Evolutionary conservation across 306 rosid species (phyloP).

Genomic region (Vigna radiata): DNA sequence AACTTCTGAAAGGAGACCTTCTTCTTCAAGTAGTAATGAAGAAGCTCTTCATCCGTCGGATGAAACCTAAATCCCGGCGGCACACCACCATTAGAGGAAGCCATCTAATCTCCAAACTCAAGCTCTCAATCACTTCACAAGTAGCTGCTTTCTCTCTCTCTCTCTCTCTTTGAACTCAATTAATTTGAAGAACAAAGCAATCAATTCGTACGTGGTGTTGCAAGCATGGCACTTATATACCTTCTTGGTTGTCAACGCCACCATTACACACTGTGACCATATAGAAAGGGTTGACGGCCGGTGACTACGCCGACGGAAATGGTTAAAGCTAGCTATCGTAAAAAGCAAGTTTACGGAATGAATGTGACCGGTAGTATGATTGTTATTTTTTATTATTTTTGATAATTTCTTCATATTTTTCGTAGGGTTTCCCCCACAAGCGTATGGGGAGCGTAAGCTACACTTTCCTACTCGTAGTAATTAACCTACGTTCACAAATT

Average conservation of each 20-base stretch:
- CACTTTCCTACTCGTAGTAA: constrained; percentile 46
- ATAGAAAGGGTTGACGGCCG: constrained; percentile 86
- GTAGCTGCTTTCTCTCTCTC: background rate
- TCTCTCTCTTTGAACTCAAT: constrained; percentile 8
- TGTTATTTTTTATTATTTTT: constrained; percentile 33
- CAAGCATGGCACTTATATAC: constrained; percentile 56
- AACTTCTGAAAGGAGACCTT: constrained; percentile 86
- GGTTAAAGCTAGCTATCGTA: constrained; percentile 86
- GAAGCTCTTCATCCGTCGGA: constrained; percentile 92
- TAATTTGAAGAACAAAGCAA: constrained; percentile 29
- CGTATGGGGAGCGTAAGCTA: constrained; percentile 52
- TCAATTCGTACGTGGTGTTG: constrained; percentile 45
- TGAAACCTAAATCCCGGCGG: constrained; percentile 97
- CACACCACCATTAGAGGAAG: constrained; percentile 83
- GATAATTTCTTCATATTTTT: background rate
- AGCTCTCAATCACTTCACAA: constrained; percentile 25
- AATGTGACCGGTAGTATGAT: constrained; percentile 48
- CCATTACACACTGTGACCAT: constrained; percentile 40
- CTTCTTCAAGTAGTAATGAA: constrained; percentile 92
- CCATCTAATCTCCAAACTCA: constrained; percentile 52
- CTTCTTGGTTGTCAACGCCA: constrained; percentile 60
- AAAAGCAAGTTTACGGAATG: constrained; percentile 65
- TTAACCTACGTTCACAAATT: background rate
- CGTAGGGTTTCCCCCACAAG: constrained; percentile 48
- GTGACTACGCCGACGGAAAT: constrained; percentile 91